A percentile compares a stretch with the other conserved stretches of the same genome.
phyloP scores from a whole-genome alignment of 768 basidiomycete species.

The Lactarius trivialis region DNA sequence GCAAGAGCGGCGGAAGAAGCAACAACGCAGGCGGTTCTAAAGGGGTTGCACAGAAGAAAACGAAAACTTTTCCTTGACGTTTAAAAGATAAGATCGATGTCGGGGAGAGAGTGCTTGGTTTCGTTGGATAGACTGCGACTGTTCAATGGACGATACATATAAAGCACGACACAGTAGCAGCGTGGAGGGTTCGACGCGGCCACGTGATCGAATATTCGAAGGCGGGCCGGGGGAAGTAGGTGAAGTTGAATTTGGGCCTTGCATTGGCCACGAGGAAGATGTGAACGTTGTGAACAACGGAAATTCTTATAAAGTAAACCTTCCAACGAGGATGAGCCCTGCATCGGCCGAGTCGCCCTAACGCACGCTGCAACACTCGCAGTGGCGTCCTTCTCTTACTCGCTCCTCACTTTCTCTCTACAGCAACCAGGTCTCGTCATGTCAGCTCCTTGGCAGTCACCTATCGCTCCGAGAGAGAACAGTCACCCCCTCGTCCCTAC shows the following conservation, averaged over 20 bases:
- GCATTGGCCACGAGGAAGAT: constrained; percentile 11
- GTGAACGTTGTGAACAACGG: not conserved
- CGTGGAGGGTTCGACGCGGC: not conserved
- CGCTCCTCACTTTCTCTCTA: not conserved
- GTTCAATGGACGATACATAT: too few relatives aligned
- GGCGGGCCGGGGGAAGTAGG: not conserved
- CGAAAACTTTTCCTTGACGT: not conserved
- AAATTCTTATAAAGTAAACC: constrained; percentile 7
- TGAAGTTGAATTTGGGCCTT: not conserved
- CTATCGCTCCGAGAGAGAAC: not conserved
- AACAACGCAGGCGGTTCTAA: not conserved
- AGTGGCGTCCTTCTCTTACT: not conserved
- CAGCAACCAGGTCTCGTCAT: constrained; percentile 1
- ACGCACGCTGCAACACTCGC: constrained; percentile 1
- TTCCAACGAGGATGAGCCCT: not conserved
- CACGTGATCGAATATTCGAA: not conserved
- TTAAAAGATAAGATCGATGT: not conserved
- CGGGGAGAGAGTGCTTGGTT: not conserved
- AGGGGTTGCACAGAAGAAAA: not conserved
- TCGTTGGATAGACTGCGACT: not conserved
- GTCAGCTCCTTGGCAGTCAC: constrained; percentile 8
- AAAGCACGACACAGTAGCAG: too few relatives aligned
- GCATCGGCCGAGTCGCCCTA: not conserved
- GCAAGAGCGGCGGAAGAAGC: not conserved
- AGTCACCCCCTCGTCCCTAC: constrained; percentile 11